Evolutionary conservation across 2,329 filamentous ascomycete species (phyloP).

Genomic region (Diaporthe destruens): DNA sequence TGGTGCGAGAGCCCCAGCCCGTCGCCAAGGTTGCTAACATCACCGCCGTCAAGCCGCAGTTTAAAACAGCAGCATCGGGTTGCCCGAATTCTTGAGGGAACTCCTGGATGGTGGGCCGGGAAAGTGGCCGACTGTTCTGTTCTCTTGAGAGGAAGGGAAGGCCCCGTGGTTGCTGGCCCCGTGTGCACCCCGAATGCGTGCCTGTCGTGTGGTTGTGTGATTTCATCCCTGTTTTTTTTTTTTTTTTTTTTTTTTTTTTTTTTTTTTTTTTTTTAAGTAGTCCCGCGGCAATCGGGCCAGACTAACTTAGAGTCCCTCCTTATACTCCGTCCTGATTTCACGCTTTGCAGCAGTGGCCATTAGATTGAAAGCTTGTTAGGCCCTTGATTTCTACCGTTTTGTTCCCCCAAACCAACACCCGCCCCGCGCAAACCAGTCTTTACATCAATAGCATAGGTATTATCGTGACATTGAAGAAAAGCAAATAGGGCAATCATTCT

Average conservation of each 20-base stretch:
- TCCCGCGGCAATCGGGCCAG: neutral
- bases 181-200: slow-evolving; percentile 4
- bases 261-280: neutral
- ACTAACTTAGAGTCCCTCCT: slow-evolving; percentile 17
- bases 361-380: slow-evolving; percentile 27
- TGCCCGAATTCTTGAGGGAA: slow-evolving; percentile 15
- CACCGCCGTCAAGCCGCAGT: slow-evolving; percentile 44
- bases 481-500: slow-evolving; percentile 35
- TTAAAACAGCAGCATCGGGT: slow-evolving; percentile 19
- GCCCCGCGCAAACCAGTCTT: slow-evolving; percentile 34
- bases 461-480: slow-evolving; percentile 36
- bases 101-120: slow-evolving; percentile 2
- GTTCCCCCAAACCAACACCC: slow-evolving; percentile 19
- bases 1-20: slow-evolving; percentile 79
- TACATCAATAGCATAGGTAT: slow-evolving; percentile 41
- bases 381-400: slow-evolving; percentile 13
- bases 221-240: slow-evolving; percentile 8
- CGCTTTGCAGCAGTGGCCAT: slow-evolving; percentile 13
- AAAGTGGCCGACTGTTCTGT: slow-evolving; percentile 9
- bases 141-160: neutral
- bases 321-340: slow-evolving; percentile 28
- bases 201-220: neutral
- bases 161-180: slow-evolving; percentile 10
- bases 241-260: neutral
- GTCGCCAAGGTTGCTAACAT: slow-evolving; percentile 48